phyloP scores from a whole-genome alignment of 2,329 filamentous ascomycete species.

The Mariannaea elegans region DNA sequence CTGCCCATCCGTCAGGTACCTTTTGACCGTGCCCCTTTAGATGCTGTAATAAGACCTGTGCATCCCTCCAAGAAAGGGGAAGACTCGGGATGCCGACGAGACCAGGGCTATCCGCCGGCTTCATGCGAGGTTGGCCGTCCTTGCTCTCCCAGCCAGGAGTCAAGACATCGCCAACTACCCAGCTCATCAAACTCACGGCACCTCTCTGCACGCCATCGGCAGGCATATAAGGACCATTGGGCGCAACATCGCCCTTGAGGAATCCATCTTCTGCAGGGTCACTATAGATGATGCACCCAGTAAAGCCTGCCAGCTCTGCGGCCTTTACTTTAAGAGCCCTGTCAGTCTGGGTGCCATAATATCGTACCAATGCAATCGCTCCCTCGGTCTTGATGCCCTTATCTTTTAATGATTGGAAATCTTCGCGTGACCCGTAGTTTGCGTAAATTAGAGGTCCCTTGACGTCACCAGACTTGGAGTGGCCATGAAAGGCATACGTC shows the following conservation, averaged over 20 bases:
- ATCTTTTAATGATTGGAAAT: conserved; percentile 78
- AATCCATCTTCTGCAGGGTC: conserved; percentile 90
- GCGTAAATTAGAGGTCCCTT: conserved; percentile 89
- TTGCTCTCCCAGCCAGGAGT: conserved; percentile 87
- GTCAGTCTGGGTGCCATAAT: conserved; percentile 78
- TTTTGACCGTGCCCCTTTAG: conserved; percentile 78
- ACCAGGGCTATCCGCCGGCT: conserved; percentile 74
- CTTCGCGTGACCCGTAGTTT: conserved; percentile 87
- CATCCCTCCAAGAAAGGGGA: conserved; percentile 89
- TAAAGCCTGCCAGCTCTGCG: conserved; percentile 85
- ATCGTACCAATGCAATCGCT: conserved; percentile 84
- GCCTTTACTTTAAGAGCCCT: conserved; percentile 86
- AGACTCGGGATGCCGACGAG: conserved; percentile 88
- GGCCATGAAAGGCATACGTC: conserved; percentile 85
- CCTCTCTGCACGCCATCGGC: conserved; percentile 84
- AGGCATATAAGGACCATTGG: conserved; percentile 82
- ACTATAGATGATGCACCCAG: conserved; percentile 90
- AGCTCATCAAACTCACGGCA: conserved; percentile 80
- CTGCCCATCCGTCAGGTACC: conserved; percentile 76
- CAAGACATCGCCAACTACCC: conserved; percentile 89
- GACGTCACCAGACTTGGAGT: conserved; percentile 87
- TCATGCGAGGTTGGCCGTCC: conserved; percentile 70
- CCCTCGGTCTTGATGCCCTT: conserved; percentile 78
- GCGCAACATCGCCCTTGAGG: conserved; percentile 74
- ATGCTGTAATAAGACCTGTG: conserved; percentile 78